These are phyloP conservation scores for Torulaspora franciscae DNA, from an alignment of 805 yeast species.

Conservation along the genomic window DNA sequence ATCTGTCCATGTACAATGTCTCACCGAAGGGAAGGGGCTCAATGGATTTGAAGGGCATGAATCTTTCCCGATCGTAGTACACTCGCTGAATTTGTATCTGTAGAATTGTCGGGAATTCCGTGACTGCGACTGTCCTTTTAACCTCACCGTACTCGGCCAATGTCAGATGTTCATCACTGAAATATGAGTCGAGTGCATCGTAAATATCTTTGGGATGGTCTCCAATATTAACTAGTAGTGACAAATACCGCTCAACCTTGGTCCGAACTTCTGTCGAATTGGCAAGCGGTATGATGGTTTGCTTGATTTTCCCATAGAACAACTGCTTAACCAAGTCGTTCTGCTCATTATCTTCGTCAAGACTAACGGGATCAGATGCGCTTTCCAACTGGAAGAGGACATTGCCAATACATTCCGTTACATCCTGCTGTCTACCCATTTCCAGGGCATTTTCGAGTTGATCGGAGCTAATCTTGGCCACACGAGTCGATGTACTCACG, in stretches of 20 bases:
- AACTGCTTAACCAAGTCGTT: conserved; percentile 71
- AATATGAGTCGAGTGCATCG: conserved; percentile 83
- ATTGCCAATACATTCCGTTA: conserved; percentile 93
- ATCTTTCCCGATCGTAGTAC: conserved; percentile 69
- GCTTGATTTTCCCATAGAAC: conserved; percentile 83
- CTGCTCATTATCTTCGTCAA: conserved; percentile 77
- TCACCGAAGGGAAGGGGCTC: conserved; percentile 80
- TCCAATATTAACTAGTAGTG: conserved; percentile 77
- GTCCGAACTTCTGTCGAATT: conserved; percentile 39
- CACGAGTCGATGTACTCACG: conserved; percentile 23
- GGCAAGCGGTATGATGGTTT: conserved; percentile 55
- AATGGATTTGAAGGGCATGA: conserved; percentile 73
- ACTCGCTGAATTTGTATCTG: conserved; percentile 95
- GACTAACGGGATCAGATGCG: conserved; percentile 61
- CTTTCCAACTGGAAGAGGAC: conserved; percentile 88
- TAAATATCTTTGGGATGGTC: conserved; percentile 86
- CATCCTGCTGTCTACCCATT: conserved; percentile 92
- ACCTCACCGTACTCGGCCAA: conserved; percentile 69
- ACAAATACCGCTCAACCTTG: conserved; percentile 70
- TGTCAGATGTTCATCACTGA: conserved; percentile 59
- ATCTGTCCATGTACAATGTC: conserved; percentile 79
- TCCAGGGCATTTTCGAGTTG: conserved; percentile 72
- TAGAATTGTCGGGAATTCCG: conserved; percentile 69
- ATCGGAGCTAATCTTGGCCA: conserved; percentile 43
- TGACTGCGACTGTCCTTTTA: conserved; percentile 65